A percentile compares a stretch with the other conserved stretches of the same genome.
These are phyloP conservation scores for Saturnispora sanitii DNA, from an alignment of 805 yeast species.

Conservation along the genomic window DNA sequence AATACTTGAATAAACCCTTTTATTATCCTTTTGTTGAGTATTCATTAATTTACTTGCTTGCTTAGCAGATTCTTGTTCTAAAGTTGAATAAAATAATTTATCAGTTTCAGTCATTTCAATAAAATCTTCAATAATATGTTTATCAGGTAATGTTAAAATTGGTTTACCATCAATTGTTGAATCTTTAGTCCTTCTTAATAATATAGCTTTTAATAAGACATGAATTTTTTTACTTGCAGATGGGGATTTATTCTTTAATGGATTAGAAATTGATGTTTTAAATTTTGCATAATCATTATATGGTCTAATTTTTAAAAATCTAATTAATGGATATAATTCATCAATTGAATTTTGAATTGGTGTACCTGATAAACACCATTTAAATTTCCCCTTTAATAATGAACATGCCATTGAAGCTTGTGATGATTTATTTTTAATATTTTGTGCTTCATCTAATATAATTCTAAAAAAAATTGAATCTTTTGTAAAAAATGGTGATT, in stretches of 20 bases:
- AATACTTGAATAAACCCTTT: slow-evolving; percentile 40
- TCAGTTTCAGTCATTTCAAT: slow-evolving; percentile 49
- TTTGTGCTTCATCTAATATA: slow-evolving; percentile 49
- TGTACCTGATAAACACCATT: slow-evolving; percentile 49
- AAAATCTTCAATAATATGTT: slow-evolving; percentile 37
- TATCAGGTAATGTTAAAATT: slow-evolving; percentile 58
- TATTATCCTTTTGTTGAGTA: slow-evolving; percentile 15
- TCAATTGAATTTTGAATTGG: slow-evolving; percentile 50
- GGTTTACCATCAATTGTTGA: slow-evolving; percentile 72
- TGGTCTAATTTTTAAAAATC: slow-evolving; percentile 50
- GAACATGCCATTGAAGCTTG: slow-evolving; percentile 39
- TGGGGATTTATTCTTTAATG: slow-evolving; percentile 34
- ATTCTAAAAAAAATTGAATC: slow-evolving; percentile 44
- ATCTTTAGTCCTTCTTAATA: slow-evolving; percentile 66
- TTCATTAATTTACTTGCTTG: slow-evolving; percentile 40
- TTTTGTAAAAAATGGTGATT: slow-evolving; percentile 52
- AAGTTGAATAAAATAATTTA: slow-evolving; percentile 40
- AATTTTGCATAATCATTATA: slow-evolving; percentile 52
- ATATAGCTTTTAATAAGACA: slow-evolving; percentile 60
- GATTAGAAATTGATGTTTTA: slow-evolving; percentile 43
- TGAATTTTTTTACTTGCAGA: slow-evolving; percentile 43
- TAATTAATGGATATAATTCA: slow-evolving; percentile 41
- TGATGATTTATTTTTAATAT: slow-evolving; percentile 40
- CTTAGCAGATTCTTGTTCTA: slow-evolving; percentile 46
- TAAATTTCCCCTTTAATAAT: slow-evolving; percentile 28